These are phyloP conservation scores for Apiospora aurea DNA, from an alignment of 2,329 filamentous ascomycete species.

Conservation along the genomic window DNA sequence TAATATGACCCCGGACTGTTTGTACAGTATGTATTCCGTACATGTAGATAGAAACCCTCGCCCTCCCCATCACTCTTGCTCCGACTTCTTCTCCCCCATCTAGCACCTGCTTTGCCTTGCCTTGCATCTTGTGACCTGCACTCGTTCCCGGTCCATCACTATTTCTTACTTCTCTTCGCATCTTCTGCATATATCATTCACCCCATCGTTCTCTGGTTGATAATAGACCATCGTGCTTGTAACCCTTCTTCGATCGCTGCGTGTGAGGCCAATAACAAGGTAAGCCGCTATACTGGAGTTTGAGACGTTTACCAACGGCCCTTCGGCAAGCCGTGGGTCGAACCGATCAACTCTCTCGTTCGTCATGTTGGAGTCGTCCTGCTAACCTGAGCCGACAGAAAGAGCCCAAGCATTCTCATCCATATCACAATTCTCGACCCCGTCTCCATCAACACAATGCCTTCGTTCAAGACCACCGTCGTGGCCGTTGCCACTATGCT, in stretches of 20 bases:
- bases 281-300: not conserved
- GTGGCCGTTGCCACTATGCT: constrained; percentile 63
- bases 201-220: not conserved
- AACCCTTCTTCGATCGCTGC: not conserved
- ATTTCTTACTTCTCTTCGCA: constrained; percentile 21
- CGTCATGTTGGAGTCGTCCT: not conserved
- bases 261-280: not conserved
- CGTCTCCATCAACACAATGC: constrained; percentile 50
- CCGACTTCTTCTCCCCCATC: not conserved
- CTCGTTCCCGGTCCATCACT: constrained; percentile 3
- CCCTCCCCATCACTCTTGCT: not conserved
- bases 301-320: not conserved
- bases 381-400: not conserved
- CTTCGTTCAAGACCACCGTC: constrained; percentile 59
- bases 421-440: not conserved
- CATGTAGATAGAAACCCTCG: constrained; percentile 12
- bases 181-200: constrained; percentile 13
- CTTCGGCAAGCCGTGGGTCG: not conserved
- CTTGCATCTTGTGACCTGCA: constrained; percentile 14
- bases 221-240: not conserved
- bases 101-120: not conserved
- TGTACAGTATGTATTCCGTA: constrained; percentile 5
- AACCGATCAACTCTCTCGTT: not conserved
- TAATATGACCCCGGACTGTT: constrained; percentile 18
- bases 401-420: not conserved